Base-by-base conservation (phyloP, 345 rosid species). In the Draba incana region DNA sequence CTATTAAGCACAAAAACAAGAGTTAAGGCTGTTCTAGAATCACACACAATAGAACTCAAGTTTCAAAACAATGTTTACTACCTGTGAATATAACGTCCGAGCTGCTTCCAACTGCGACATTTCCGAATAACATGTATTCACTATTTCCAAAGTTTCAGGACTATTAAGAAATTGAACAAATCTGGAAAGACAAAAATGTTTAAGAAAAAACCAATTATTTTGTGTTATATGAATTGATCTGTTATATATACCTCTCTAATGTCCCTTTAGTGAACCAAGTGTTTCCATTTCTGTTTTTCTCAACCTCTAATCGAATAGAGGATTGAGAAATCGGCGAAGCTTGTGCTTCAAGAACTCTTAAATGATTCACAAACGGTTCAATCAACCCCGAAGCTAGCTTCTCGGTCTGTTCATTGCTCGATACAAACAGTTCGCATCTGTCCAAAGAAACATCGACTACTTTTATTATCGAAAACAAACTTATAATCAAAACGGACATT, bases 91-190 rank as follows among this genome's bases (percentile, higher is more conserved):
- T 72, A 91, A 81, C 71, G 71, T 87, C 27, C 85, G 84, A 42
- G 99, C 99, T 51, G 86, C 90, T 83, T 94, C 97, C 82, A 90
- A 81, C 68, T 91, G 97, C 75, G 95, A 94, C 95, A 94, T 86
- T 80, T 94, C 99, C 3, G 71, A 79, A 83, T 90, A 95, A 77
- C 67, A 77, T 78, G 85, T 82, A 79, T 76, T 86, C 61, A 89
- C 96, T 76, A 78, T 78, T 61, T 86, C 97, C 84, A 94, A 77
- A 56, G 86, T 73, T 82, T 90, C 95, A 6, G 98, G 96, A 53
- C 86, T 84, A 66, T 87, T 86, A 69, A 93, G 96, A 81, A 86
- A 93, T 11, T 84, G 84, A 70, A 90, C 97, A 90, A 90, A 90
- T 80, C 99, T 94, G 72, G 64, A 15, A 24, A 24, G 5, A 45